Evolutionary conservation across 2,329 filamentous ascomycete species (phyloP), one percentile per base, ranked within the genome.

Genomic region (Fusarium penzigii): DNA sequence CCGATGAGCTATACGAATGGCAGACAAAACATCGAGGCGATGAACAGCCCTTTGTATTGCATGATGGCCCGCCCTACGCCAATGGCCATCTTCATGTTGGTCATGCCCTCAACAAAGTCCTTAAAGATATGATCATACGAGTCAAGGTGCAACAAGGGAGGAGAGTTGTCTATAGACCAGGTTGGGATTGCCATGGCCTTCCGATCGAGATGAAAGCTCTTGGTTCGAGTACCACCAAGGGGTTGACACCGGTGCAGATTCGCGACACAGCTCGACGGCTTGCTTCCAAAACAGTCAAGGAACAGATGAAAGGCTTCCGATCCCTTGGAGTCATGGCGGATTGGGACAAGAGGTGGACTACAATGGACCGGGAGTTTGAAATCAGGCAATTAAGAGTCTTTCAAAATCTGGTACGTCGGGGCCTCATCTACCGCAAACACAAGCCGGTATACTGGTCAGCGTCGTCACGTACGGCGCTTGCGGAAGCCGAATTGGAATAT

Each of bases 161-260:
- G 65, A 80, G 84, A 56, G 86, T 97, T 34, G 79, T 85, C 39
- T 99, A 95, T 67, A 79, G 92, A 14, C 94, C 94, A 2, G 93
- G 94, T 42, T 99, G 94, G 94, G 95, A 99, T 70, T 99, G 94
- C 61, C 94, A 99, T 76, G 94, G 94, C 1, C 80, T 99, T 44
- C 94, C 94, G 1, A 99, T 99, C 67, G 94, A 99, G 78, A 81
- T 97, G 64, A 99, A 97, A 74, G 94, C 92, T 20, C 80, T 99
- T 14, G 88, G 89, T 63, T 72, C 75, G 61, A 70, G 70, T 56
- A 56, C 64, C 49, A 59, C 69, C 64, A 77, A 75, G 55, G 67
- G 63, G 44, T 77, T 79, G 66, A 76, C 72, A 20, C 72, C 83
- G 1, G 75, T 84, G 45, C 80, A 83, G 56, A 82, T 92, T 54